Conservation (phyloP, 495 filamentous ascomycete genomes). For the Annulohypoxylon nitens region DNA sequence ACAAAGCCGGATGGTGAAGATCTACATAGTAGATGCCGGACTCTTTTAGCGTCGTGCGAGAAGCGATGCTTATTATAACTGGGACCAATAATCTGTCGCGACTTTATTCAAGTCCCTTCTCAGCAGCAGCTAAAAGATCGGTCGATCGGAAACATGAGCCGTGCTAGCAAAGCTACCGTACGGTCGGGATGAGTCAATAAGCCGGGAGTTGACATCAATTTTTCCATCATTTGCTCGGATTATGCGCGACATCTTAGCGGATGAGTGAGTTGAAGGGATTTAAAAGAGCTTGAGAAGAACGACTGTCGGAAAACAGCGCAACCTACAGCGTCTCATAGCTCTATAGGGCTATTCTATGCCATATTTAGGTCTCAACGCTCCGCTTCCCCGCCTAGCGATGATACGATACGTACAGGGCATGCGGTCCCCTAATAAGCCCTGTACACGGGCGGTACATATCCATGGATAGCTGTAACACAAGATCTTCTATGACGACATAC, state of each 20-base stretch:
- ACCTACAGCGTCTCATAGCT: too few species aligned
- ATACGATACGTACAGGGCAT: not conserved
- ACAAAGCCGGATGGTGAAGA: conserved; percentile 28
- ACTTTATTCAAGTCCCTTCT: conserved; percentile 22
- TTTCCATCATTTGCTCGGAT: not conserved
- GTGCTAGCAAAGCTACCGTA: conserved; percentile 5
- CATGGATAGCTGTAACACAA: conserved; percentile 6
- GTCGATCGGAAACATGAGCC: conserved; percentile 29
- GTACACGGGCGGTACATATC: not conserved
- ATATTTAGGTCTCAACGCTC: too few species aligned
- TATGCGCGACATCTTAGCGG: not conserved
- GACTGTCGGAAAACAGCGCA: not conserved
- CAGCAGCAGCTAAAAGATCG: conserved; percentile 36
- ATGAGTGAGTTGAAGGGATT: not conserved
- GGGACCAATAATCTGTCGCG: conserved; percentile 25
- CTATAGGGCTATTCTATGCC: not conserved
- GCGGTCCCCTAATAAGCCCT: not conserved
- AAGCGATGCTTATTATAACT: not conserved
- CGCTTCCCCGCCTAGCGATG: too few species aligned
- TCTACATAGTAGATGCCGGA: conserved; percentile 30
- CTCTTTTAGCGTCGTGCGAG: conserved; percentile 24
- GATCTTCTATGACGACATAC: conserved; percentile 42
- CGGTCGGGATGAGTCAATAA: conserved; percentile 14
- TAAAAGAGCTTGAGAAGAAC: not conserved
- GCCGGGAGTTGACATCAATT: conserved; percentile 16